Evolutionary conservation across 2,329 filamentous ascomycete species (phyloP).

Genomic region (Fusarium anthophilum): DNA sequence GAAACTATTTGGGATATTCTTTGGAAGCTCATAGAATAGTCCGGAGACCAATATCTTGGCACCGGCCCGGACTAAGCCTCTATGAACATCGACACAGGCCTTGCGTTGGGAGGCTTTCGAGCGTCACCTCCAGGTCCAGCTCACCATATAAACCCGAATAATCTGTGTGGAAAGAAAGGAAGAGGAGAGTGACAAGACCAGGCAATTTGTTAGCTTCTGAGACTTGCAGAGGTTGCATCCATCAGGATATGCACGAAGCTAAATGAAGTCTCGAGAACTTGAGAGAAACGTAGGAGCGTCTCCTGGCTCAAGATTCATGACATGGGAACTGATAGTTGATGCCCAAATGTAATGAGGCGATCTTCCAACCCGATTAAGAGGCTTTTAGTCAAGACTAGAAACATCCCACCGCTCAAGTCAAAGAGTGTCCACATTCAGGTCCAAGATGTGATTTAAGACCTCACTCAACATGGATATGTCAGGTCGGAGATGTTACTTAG

Average conservation of each 20-base stretch:
- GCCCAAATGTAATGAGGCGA: not conserved
- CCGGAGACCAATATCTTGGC: not conserved
- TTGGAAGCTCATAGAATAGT: accelerated
- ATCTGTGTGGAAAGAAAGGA: no score
- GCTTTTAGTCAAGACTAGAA: not conserved
- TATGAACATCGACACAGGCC: not conserved
- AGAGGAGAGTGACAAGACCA: accelerated
- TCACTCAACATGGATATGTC: not conserved
- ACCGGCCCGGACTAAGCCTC: no score
- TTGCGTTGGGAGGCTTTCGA: not conserved
- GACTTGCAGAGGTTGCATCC: not conserved
- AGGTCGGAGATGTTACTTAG: not conserved
- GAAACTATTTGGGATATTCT: accelerated
- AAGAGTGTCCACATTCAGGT: not conserved
- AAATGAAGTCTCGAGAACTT: not conserved
- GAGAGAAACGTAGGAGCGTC: no score
- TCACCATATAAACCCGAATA: not conserved
- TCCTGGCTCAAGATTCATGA: not conserved
- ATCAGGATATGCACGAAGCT: not conserved
- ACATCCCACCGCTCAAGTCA: not conserved
- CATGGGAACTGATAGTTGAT: not conserved
- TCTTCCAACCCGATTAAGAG: not conserved
- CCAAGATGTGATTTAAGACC: not conserved
- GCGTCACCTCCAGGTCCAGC: not conserved
- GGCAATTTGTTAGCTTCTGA: accelerated